These are phyloP conservation scores for Hibiscus syriacus DNA, from an alignment of 345 rosid species.

Conservation along the genomic window DNA sequence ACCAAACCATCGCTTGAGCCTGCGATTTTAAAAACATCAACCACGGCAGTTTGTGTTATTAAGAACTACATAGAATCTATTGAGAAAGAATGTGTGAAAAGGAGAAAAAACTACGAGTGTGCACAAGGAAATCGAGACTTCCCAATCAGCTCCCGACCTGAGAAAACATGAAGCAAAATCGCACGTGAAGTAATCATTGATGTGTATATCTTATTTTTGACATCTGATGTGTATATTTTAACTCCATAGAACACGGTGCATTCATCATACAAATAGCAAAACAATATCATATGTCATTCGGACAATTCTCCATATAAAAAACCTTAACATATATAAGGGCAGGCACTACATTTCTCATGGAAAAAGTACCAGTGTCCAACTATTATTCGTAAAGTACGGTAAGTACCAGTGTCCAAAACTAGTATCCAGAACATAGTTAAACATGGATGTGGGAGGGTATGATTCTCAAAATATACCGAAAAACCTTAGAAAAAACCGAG, in stretches of 20 bases:
- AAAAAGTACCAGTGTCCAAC: too few species aligned
- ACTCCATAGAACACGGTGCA: neutral
- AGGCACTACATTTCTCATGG: neutral
- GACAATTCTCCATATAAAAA: neutral
- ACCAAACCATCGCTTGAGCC: conserved; percentile 79
- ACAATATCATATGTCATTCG: neutral
- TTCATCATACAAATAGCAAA: neutral
- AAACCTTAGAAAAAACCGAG: neutral
- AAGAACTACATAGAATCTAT: conserved; percentile 12
- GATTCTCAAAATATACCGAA: neutral
- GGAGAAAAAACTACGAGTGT: conserved; percentile 52
- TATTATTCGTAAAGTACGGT: neutral
- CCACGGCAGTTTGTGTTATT: conserved; percentile 5
- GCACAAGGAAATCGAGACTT: conserved; percentile 68
- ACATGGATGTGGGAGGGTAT: neutral
- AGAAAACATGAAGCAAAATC: conserved; percentile 14
- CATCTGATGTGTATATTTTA: too few species aligned
- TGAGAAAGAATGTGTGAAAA: conserved; percentile 15
- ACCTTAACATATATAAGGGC: too few species aligned
- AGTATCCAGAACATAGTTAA: neutral
- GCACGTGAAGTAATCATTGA: conserved; percentile 7
- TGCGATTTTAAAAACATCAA: conserved; percentile 24
- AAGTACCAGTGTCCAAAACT: neutral
- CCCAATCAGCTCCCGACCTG: conserved; percentile 71
- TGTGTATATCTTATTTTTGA: too few species aligned